A percentile compares a stretch with the other conserved stretches of the same genome.
Conservation (phyloP, 176 grass and related monocot species). For the Aegilops longissima region DNA sequence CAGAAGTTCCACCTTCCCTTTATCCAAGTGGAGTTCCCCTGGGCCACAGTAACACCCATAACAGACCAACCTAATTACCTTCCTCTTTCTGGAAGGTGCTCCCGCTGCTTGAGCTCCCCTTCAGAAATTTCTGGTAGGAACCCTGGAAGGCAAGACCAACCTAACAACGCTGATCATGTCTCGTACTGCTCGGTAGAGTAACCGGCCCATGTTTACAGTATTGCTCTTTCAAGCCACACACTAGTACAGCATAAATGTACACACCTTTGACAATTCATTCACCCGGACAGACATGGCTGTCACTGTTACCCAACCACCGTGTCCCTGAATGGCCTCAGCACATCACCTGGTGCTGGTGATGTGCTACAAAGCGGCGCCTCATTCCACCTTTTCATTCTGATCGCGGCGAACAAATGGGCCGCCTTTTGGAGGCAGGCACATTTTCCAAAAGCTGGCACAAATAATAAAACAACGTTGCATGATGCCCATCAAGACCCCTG, state of each 20-base stretch:
- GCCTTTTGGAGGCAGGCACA: constrained; percentile 45
- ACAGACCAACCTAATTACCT: constrained; percentile 10
- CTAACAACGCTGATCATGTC: background rate
- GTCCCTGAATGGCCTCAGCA: constrained; percentile 68
- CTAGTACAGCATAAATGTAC: no score
- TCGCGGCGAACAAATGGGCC: constrained; percentile 4
- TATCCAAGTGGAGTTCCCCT: constrained; percentile 36
- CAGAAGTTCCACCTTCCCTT: constrained; percentile 36
- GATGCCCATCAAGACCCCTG: constrained; percentile 32
- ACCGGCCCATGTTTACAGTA: constrained; percentile 12
- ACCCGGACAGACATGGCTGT: constrained; percentile 55
- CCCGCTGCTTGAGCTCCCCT: background rate
- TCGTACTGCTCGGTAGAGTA: background rate
- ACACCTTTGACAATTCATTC: constrained; percentile 30
- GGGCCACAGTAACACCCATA: constrained; percentile 21
- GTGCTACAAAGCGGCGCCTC: constrained; percentile 31
- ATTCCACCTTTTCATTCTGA: background rate
- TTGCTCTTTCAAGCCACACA: constrained; percentile 23
- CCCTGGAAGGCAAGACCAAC: background rate
- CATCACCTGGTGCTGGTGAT: constrained; percentile 45
- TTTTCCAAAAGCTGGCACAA: background rate
- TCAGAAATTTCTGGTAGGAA: background rate
- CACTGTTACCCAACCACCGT: constrained; percentile 75
- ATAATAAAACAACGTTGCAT: background rate
- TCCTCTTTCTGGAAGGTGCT: constrained; percentile 1